Base-by-base conservation (phyloP, 1,284 basidiomycete genomes). In the Malassezia arunalokei region DNA sequence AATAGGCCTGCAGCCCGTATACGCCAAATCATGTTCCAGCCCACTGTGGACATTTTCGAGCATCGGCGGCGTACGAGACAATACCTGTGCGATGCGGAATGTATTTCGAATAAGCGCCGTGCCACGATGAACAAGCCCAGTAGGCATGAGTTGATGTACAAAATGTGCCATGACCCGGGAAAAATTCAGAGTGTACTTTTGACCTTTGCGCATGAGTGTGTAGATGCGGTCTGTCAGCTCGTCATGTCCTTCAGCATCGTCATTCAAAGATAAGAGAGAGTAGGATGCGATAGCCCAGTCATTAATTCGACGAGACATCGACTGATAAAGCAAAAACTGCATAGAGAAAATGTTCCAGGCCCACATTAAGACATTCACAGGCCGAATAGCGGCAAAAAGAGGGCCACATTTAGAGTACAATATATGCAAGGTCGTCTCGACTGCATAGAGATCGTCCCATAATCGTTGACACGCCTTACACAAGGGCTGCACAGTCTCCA, bases 61-160 rank as follows among this genome's bases (percentile, higher is more conserved):
- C 24, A 47, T 31, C 1, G 53, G 39, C 17, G 20, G 7, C 27
- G 51, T 43, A n/a, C 56, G 49, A n/a, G 57, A 51, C 5, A 64
- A 39, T 30, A 50, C 52, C 42, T 60, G 54, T 12, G 62, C 52
- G 0, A 63, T 49, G 15, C 51, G 52, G 33, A 58, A 55, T 24
- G 62, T 35, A 24, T 55, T 52, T 7, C 53, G 47, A 8, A 40
- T 50, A 14, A 47, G n/a, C 5, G 42, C 24, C 30, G 53, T 30
- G 14, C 38, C 48, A 27, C 48, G 49, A 43, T 24, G 28, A 17
- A 55, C 6, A 14, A 46, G 31, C 3, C 40, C 42, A 9, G 47
- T 50, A 9, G 42, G 15, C 11, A 45, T 29, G 17, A 45, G 31
- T 28, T 32, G 29, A n/a, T 42, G 47, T 20, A 32, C 20, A n/a